Percentiles rank a stretch among this genome's conserved stretches.
Conservation (phyloP, 2,329 filamentous ascomycete species). For the Botrytis paeoniae region DNA sequence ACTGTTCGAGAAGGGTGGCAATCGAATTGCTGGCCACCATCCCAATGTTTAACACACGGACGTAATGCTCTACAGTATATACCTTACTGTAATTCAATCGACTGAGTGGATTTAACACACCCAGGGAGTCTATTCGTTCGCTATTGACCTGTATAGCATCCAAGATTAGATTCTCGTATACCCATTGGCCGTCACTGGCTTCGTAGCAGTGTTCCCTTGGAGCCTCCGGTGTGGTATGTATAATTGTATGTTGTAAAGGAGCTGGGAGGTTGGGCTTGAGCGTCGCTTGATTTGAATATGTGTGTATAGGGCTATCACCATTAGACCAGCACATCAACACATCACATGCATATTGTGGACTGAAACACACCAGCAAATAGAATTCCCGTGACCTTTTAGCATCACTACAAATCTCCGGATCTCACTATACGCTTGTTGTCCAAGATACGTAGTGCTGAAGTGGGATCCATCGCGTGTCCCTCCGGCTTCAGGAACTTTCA, state of each 20-base stretch:
- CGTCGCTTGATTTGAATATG: constrained; percentile 28
- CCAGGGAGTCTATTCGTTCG: not conserved
- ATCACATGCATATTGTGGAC: not conserved
- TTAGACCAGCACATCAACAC: not conserved
- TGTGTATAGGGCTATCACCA: constrained; percentile 27
- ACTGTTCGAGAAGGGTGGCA: not conserved
- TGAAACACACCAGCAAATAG: constrained; percentile 27
- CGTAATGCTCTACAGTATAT: constrained; percentile 31
- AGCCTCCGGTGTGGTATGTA: not conserved
- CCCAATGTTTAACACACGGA: constrained; percentile 27
- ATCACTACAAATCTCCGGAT: constrained; percentile 33
- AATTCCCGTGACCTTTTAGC: constrained; percentile 24
- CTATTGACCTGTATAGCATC: constrained; percentile 26
- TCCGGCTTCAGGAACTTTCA: not conserved
- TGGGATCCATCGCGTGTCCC: constrained; percentile 20
- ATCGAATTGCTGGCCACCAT: constrained; percentile 7
- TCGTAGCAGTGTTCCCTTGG: not conserved
- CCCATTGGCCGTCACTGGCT: not conserved
- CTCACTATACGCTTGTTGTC: constrained; percentile 26
- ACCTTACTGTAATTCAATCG: constrained; percentile 34
- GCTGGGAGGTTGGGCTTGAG: constrained; percentile 26
- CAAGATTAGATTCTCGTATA: constrained; percentile 24
- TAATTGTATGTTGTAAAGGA: not conserved
- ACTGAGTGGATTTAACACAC: constrained; percentile 4
- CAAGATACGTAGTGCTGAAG: constrained; percentile 21